Conservation (phyloP, 1,284 basidiomycete genomes). For the Pseudomicrostroma phylloplanum region DNA sequence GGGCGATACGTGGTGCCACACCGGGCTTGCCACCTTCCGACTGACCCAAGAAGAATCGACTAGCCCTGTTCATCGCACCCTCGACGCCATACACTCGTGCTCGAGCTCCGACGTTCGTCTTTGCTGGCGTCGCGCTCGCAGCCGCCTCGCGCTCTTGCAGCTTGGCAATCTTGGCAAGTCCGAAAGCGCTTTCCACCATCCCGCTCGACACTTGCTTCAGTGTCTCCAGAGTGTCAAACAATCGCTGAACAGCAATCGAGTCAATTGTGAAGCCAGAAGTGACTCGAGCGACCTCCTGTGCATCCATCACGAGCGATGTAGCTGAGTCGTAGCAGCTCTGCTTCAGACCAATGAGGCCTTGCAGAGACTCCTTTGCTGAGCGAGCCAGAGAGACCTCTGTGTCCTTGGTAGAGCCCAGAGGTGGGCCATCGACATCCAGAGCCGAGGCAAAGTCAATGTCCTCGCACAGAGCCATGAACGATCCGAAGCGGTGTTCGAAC, state of each 20-base stretch:
- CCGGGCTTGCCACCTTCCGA: background rate
- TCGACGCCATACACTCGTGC: conserved; percentile 28
- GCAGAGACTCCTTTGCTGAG: conserved; percentile 25
- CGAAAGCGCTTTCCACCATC: conserved; percentile 17
- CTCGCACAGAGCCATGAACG: conserved; percentile 25
- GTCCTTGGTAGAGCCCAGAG: conserved; percentile 20
- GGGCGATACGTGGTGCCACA: background rate
- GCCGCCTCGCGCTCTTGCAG: conserved; percentile 24
- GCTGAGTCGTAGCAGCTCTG: conserved; percentile 33
- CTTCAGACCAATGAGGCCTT: conserved; percentile 25
- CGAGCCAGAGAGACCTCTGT: conserved; percentile 31
- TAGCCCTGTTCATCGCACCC: background rate
- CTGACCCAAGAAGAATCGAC: background rate
- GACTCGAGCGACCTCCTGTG: conserved; percentile 18
- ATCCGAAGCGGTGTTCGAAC: conserved; percentile 17
- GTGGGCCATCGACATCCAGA: conserved; percentile 36
- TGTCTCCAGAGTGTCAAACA: background rate
- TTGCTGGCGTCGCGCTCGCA: conserved; percentile 6
- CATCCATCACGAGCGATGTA: conserved; percentile 20
- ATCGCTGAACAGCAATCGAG: background rate
- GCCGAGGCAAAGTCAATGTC: conserved; percentile 33
- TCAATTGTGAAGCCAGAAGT: background rate
- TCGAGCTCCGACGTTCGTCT: conserved; percentile 26
- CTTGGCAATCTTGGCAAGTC: conserved; percentile 24
- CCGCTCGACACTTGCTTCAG: conserved; percentile 4